Base-by-base conservation (phyloP, 163 green algal genomes). In the Scenedesmus sp. region DNA sequence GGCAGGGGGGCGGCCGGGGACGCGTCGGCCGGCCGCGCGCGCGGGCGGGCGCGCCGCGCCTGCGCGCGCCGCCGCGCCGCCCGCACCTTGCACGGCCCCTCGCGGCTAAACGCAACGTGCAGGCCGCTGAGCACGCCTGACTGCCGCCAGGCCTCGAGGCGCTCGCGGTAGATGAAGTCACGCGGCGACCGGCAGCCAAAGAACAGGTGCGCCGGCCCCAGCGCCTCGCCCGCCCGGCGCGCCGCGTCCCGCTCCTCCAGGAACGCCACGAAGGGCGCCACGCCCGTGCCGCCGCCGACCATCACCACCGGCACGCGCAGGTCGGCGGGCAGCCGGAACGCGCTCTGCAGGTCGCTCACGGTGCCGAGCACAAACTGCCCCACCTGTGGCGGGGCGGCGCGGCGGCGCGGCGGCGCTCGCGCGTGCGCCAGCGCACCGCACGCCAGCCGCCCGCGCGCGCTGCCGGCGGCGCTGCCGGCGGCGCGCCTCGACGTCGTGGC, bases 221-320 rank as follows among this genome's bases (percentile, higher is more conserved):
- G 84, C 15, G 31, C 18, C n/a, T n/a, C n/a, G n/a, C n/a, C n/a
- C n/a, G n/a, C n/a, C n/a, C n/a, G n/a, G n/a, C n/a, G n/a, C n/a
- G 48, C 45, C 24, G 48, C 72, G 18, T 82, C 81, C 0, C 91
- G 84, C 75, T 93, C 89, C 86, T 98, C 91, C 60, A 98, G 81
- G 70, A 98, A 98, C 29, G 91, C 95, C 6, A 94, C 80, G 84
- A 98, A 97, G 28, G 95, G 95, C 11, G 94, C 94, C 17, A 97
- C 77, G 5, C 95, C 95, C 0, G 95, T 98, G 28, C 95, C 95
- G 1, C 94, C 94, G 22, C 95, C 95, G 15, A 98, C 84, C 93
- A 98, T 97, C 26, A 98, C 77, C n/a, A 98, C 62, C 0, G 95
- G 93, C 33, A 73, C 82, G 18, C 26, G 29, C 3, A 85, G 63